These are phyloP conservation scores for Rhizopogon salebrosus DNA, from an alignment of 768 basidiomycete genomes.

Conservation along the genomic window DNA sequence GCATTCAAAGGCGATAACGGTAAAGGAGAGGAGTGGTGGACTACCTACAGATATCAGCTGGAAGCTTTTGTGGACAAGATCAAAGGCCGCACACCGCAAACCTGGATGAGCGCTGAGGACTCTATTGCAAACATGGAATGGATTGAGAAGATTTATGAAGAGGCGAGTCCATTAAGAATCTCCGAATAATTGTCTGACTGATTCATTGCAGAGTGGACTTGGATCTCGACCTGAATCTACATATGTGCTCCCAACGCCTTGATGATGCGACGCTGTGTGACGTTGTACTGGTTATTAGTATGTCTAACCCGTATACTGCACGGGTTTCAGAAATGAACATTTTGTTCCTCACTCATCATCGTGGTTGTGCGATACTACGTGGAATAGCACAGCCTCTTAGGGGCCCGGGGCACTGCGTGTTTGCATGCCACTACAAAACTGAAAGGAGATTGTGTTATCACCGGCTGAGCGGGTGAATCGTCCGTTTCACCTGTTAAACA, in stretches of 20 bases:
- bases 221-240: constrained; percentile 29
- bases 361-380: too few relatives aligned
- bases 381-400: too few relatives aligned
- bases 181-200: neutral
- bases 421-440: too few relatives aligned
- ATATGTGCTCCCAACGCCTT: constrained; percentile 15
- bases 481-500: too few relatives aligned
- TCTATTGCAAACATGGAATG: constrained; percentile 51
- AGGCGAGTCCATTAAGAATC: constrained; percentile 29
- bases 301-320: neutral
- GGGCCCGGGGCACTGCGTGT: too few relatives aligned
- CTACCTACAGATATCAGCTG: constrained; percentile 49
- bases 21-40: constrained; percentile 56
- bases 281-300: neutral
- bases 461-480: too few relatives aligned
- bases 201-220: constrained; percentile 22
- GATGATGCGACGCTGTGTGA: constrained; percentile 5
- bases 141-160: constrained; percentile 54
- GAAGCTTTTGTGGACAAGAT: constrained; percentile 62
- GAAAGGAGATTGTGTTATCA: too few relatives aligned
- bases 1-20: constrained; percentile 27
- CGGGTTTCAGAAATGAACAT: too few relatives aligned
- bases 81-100: constrained; percentile 43
- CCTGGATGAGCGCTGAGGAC: constrained; percentile 52
- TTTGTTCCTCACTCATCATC: too few relatives aligned